A percentile compares a stretch with the other conserved stretches of the same genome.
These are phyloP conservation scores for Recurvomyces mirabilis DNA, from an alignment of 495 filamentous ascomycete species.

Conservation along the genomic window DNA sequence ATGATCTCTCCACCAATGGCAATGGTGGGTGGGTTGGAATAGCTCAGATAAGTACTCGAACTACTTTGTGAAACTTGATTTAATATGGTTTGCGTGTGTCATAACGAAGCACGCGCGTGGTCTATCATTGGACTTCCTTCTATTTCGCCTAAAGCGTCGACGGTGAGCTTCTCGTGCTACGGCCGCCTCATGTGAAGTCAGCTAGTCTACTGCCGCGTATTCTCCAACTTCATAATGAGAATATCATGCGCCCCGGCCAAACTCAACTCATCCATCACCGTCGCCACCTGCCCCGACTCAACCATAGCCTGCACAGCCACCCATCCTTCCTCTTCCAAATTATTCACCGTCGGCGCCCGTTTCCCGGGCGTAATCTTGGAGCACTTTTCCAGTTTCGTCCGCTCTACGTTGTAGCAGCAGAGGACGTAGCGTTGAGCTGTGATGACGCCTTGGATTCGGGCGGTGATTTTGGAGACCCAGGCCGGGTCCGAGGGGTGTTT, in stretches of 20 bases:
- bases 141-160: too few relatives aligned
- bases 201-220: conserved; percentile 49
- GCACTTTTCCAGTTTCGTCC: conserved; percentile 52
- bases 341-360: conserved; percentile 80
- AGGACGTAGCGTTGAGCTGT: conserved; percentile 89
- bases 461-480: conserved; percentile 68
- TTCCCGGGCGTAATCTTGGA: conserved; percentile 82
- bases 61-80: too few relatives aligned
- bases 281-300: conserved; percentile 75
- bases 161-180: too few relatives aligned
- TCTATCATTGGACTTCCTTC: too few relatives aligned
- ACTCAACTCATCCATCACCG: conserved; percentile 81
- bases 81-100: too few relatives aligned
- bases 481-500: conserved; percentile 66
- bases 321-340: conserved; percentile 81
- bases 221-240: conserved; percentile 74
- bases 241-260: conserved; percentile 78
- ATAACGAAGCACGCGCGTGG: too few relatives aligned
- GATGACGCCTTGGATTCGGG: conserved; percentile 83
- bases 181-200: too few relatives aligned
- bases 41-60: too few relatives aligned
- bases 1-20: too few relatives aligned
- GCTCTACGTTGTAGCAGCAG: conserved; percentile 89
- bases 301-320: conserved; percentile 92
- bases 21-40: too few relatives aligned